Evolutionary conservation across 2,329 filamentous ascomycete species (phyloP).

Genomic region (Tympanopsis confertula): DNA sequence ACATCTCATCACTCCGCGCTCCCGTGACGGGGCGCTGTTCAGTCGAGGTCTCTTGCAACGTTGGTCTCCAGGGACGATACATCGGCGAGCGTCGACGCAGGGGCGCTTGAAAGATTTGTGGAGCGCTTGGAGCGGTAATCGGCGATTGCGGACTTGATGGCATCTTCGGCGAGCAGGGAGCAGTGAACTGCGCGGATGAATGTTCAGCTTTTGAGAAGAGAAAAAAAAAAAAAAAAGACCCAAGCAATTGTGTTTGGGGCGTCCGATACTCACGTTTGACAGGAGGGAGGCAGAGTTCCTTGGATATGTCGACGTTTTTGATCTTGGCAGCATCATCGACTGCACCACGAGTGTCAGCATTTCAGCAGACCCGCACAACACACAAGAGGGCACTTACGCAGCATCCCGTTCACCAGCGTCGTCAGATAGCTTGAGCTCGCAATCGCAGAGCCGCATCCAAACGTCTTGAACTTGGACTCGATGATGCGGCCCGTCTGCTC

Average conservation of each 20-base stretch:
- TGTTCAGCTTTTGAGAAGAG: no score
- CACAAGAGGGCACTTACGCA: no score
- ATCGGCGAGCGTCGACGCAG: not conserved
- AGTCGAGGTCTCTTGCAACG: not conserved
- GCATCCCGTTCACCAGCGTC: slow-evolving; percentile 60
- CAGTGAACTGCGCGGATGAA: slow-evolving; percentile 58
- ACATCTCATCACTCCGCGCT: not conserved
- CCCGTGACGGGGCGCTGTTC: not conserved
- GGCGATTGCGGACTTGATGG: slow-evolving; percentile 81
- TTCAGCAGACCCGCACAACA: no score
- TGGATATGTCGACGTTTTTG: slow-evolving; percentile 69
- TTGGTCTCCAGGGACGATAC: not conserved
- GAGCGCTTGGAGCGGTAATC: slow-evolving; percentile 91
- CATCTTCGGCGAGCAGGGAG: slow-evolving; percentile 85
- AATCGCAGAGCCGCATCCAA: slow-evolving; percentile 66
- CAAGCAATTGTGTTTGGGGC: no score
- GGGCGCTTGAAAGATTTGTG: slow-evolving; percentile 13
- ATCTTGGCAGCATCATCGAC: slow-evolving; percentile 61
- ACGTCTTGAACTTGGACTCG: slow-evolving; percentile 78
- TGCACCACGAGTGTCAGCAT: no score
- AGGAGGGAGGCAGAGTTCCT: slow-evolving; percentile 67
- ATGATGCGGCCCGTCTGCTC: slow-evolving; percentile 62
- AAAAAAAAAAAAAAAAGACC: no score
- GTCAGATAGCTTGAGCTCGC: slow-evolving; percentile 63
- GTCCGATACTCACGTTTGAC: slow-evolving; percentile 59